These are phyloP conservation scores for Geotrichum europaeum DNA, from an alignment of 1,139 yeast species.

Conservation along the genomic window DNA sequence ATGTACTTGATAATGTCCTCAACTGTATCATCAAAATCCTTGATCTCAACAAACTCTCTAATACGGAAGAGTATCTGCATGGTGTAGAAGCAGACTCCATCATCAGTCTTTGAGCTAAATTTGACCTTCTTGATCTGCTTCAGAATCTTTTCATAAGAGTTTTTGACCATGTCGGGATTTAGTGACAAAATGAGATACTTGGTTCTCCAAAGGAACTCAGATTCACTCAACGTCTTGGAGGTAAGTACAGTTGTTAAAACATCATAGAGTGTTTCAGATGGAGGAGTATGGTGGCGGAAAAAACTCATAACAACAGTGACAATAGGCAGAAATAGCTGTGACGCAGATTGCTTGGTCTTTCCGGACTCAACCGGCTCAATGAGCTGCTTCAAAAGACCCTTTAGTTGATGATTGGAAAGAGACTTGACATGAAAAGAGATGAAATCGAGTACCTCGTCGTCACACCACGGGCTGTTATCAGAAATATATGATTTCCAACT, in stretches of 20 bases:
- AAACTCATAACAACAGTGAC: conserved; percentile 15
- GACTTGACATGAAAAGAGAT: conserved; percentile 18
- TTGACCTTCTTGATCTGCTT: conserved; percentile 17
- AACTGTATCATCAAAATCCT: conserved; percentile 20
- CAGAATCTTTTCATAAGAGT: conserved; percentile 4
- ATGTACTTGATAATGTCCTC: conserved; percentile 19
- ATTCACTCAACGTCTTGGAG: neutral
- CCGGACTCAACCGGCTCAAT: conserved; percentile 5
- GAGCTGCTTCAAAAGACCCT: conserved; percentile 16
- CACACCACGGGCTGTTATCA: conserved; percentile 19
- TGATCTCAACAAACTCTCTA: conserved; percentile 21
- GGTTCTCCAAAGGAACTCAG: conserved; percentile 18
- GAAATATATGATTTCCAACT: conserved; percentile 15
- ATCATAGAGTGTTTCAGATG: conserved; percentile 6
- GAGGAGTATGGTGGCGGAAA: conserved; percentile 15
- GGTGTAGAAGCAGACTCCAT: conserved; percentile 17
- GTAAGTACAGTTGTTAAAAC: conserved; percentile 9
- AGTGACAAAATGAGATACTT: conserved; percentile 19
- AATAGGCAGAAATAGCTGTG: conserved; percentile 14
- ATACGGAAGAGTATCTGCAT: conserved; percentile 24
- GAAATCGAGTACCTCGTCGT: conserved; percentile 15
- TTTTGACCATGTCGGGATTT: conserved; percentile 18
- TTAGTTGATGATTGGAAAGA: conserved; percentile 22
- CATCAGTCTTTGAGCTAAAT: conserved; percentile 14
- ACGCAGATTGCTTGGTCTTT: conserved; percentile 6